Conservation (phyloP, 495 filamentous ascomycete species). For the Podospora bellae-mahoneyi region DNA sequence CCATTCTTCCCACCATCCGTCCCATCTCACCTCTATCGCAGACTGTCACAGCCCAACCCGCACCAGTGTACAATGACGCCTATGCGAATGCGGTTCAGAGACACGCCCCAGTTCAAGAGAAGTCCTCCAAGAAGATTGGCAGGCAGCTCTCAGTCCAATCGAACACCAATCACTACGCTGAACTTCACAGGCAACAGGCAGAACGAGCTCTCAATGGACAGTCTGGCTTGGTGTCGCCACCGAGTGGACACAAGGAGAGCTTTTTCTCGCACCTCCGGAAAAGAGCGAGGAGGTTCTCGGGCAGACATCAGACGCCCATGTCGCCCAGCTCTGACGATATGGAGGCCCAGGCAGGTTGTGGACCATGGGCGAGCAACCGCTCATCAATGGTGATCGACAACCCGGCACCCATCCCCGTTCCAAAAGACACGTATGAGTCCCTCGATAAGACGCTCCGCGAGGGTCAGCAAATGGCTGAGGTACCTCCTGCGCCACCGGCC, state of each 20-base stretch:
- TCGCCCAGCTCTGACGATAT: conserved; percentile 77
- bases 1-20: conserved; percentile 91
- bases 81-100: conserved; percentile 33
- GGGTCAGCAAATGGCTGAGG: conserved; percentile 61
- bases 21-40: conserved; percentile 93
- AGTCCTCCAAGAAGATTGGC: conserved; percentile 86
- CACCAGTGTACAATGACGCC: conserved; percentile 49
- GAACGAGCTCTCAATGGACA: conserved; percentile 88
- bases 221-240: conserved; percentile 60
- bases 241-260: conserved; percentile 75
- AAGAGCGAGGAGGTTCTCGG: conserved; percentile 86
- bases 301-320: conserved; percentile 73
- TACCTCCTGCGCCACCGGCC: conserved; percentile 53
- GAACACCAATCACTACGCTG: conserved; percentile 81
- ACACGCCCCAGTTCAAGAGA: conserved; percentile 53
- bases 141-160: conserved; percentile 94
- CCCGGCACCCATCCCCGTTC: conserved; percentile 47
- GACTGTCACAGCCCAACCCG: conserved; percentile 83
- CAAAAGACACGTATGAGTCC: conserved; percentile 60
- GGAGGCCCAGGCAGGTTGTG: conserved; percentile 87
- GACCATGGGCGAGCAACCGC: conserved; percentile 78
- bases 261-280: conserved; percentile 98
- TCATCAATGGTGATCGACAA: conserved; percentile 79
- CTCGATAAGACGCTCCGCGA: conserved; percentile 78
- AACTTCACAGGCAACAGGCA: conserved; percentile 84